Percentiles rank a stretch among this genome's conserved stretches.
Evolutionary conservation across 495 filamentous ascomycete species (phyloP).

Genomic region (Aspergillus coremiiformis): DNA sequence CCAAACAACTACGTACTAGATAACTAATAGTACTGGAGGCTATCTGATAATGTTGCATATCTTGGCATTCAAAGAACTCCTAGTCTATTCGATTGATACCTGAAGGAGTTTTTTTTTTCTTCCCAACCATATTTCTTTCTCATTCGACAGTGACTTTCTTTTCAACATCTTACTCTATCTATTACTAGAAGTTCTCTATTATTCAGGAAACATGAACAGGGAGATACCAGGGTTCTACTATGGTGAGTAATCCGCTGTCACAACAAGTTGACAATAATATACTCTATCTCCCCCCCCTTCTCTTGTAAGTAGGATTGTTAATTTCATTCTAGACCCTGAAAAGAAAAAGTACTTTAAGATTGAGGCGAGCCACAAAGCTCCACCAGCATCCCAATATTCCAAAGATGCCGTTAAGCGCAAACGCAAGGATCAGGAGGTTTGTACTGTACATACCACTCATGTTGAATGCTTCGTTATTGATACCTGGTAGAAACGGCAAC

Average conservation of each 20-base stretch:
- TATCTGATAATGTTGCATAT: neutral
- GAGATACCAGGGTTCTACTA: slow-evolving; percentile 27
- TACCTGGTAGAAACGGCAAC: slow-evolving; percentile 22
- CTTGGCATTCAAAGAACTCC: neutral
- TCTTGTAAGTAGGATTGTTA: neutral
- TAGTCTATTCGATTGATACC: neutral
- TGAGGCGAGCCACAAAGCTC: slow-evolving; percentile 40
- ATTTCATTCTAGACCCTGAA: slow-evolving; percentile 33
- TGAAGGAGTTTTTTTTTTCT: neutral
- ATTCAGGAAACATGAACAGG: slow-evolving; percentile 16
- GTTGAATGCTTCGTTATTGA: slow-evolving; percentile 9
- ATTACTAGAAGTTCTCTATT: neutral
- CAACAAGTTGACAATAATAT: neutral
- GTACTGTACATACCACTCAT: neutral
- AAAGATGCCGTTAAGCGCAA: slow-evolving; percentile 39
- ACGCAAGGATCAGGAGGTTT: slow-evolving; percentile 31
- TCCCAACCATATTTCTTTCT: neutral
- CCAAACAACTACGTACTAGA: too few relatives aligned
- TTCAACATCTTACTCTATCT: neutral
- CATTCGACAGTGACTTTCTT: neutral
- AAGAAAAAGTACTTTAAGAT: slow-evolving; percentile 56
- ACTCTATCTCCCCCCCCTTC: neutral
- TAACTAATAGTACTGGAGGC: neutral
- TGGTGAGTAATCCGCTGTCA: slow-evolving; percentile 7
- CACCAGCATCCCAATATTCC: slow-evolving; percentile 39